Base-by-base conservation (phyloP, 306 rosid genomes). In the Psophocarpus tetragonolobus region DNA sequence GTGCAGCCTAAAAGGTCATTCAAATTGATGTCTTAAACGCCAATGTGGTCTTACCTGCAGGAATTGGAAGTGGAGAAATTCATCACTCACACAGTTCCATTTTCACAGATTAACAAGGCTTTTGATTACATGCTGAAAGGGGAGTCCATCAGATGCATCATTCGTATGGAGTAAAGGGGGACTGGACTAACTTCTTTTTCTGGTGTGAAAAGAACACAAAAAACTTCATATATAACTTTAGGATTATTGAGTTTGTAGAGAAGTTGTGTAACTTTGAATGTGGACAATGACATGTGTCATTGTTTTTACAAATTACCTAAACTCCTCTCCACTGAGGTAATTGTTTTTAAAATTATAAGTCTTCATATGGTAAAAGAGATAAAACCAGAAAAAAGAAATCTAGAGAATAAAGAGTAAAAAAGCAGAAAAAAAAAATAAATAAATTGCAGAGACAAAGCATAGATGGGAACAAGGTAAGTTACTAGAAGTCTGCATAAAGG, bases 1-100 rank as follows among this genome's bases (percentile, higher is more conserved):
- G 1, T 65, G 36, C 2, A 4, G 24, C 45, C 7, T 75, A 17
- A 11, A 5, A 3, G 8, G 20, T 5, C 38, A 60, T 60, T 60
- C 38, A 60, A 14, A 14, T 58, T 7, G 21, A 14, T 6, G 17
- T 15, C 2, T 29, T 29, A 7, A 3, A 33, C 60, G 50, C 24
- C 24, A 61, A 80, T 80, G 17, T 61, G 38, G 29, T 51, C 9
- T 8, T 17, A 6, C 42, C 29, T 77, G 74, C 76, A 92, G 97
- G 97, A 84, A 76, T 75, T 92, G 83, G 97, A 92, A 42, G 4
- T 92, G 73, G 96, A 92, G 32, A 92, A 92, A 71, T 92, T 92
- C 83, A 88, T 92, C 64, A 92, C 96, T 41, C 97, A 92, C 77
- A 57, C 88, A 0, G 71, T 92, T 30, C 14, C 95, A 10, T 92